phyloP scores from a whole-genome alignment of 1,284 basidiomycete genomes.

The Ustilago cynodontis region DNA sequence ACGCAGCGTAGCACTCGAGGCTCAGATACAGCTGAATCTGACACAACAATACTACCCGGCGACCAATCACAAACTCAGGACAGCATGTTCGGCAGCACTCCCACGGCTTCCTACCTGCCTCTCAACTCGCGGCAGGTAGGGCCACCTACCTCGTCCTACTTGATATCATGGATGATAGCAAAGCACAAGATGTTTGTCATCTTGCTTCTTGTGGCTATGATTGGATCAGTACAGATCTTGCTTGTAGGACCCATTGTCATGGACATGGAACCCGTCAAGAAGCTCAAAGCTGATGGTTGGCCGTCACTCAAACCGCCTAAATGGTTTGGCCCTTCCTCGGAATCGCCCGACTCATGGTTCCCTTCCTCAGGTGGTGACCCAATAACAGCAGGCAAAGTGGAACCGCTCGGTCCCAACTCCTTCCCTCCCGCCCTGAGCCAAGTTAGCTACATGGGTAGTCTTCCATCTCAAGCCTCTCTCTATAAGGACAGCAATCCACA shows the following conservation, averaged over 20 bases:
- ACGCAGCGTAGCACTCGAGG: neutral
- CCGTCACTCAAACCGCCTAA: constrained; percentile 28
- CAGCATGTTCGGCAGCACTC: constrained; percentile 41
- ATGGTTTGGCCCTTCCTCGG: constrained; percentile 21
- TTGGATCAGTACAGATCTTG: constrained; percentile 39
- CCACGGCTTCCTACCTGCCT: constrained; percentile 43
- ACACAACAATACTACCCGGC: neutral
- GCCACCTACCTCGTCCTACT: constrained; percentile 29
- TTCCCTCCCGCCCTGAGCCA: constrained; percentile 36
- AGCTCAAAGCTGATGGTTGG: constrained; percentile 32
- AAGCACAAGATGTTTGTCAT: constrained; percentile 50
- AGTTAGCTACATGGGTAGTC: constrained; percentile 4
- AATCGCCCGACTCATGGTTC: constrained; percentile 34
- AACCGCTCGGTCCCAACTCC: constrained; percentile 26
- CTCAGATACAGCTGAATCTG: neutral
- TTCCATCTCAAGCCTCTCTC: constrained; percentile 21
- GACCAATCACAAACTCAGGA: constrained; percentile 2
- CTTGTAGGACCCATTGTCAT: constrained; percentile 38
- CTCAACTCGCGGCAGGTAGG: constrained; percentile 33
- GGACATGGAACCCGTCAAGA: constrained; percentile 47
- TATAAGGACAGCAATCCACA: constrained; percentile 58
- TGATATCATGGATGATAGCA: constrained; percentile 49
- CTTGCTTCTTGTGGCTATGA: constrained; percentile 40
- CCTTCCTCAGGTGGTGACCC: constrained; percentile 6
- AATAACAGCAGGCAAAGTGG: neutral